Evolutionary conservation across 2,329 filamentous ascomycete species (phyloP), one percentile per base, ranked within the genome.

Genomic region (Thelonectria olida): DNA sequence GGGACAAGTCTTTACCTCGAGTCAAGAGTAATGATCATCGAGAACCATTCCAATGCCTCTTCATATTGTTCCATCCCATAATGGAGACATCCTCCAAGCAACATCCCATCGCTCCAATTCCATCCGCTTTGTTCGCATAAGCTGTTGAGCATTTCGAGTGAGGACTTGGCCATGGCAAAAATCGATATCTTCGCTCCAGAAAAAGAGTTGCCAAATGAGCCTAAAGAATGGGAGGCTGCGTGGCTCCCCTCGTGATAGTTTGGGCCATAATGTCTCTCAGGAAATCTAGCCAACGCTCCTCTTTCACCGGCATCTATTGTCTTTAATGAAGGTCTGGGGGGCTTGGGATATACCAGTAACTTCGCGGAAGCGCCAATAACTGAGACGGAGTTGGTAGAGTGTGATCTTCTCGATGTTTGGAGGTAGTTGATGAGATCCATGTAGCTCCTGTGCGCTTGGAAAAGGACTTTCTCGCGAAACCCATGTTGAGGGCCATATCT

Each of bases 91-190:
- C 96, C 96, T 38, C 92, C 93, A 7, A 98, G 82, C 38, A 98
- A 82, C 82, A 98, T 94, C 2, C 96, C 96, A 73, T 98, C 95
- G 54, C 93, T 86, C 96, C 96, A 99, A 69, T 88, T 86, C 92
- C 92, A 96, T 9, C 84, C 85, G 70, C 90, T 92, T 74, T 95
- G 90, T 70, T 91, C 88, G 73, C 93, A 97, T 7, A 96, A 79
- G 65, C 83, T 87, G 15, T 87, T 88, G 19, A 97, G 82, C 70
- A 93, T 87, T 36, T 92, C 87, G 19, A 97, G 78, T 2, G 91
- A 91, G 7, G 85, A 81, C 47, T 83, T 85, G 8, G 92, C 92
- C 65, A 86, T 55, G 7, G 82, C 75, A 20, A 84, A 73, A 4
- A 84, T 81, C 1, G 83, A 81, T 10, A 59, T 47, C 25, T 67